phyloP scores from a whole-genome alignment of 2,329 filamentous ascomycete genomes.

The Penicillium sp. region DNA sequence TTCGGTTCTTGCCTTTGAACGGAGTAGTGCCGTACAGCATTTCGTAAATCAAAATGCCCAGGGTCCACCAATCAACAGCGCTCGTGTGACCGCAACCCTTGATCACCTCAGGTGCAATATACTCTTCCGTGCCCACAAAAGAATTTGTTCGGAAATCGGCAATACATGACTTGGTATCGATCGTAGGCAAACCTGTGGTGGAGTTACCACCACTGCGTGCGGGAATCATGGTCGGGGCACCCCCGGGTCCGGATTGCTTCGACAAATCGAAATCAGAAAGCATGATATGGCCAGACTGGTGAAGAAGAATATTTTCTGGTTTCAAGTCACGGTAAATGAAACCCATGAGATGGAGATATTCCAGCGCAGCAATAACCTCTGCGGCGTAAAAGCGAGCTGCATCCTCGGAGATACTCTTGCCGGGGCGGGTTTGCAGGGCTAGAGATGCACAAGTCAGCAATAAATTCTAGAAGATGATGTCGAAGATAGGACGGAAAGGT shows the following conservation, averaged over 20 bases:
- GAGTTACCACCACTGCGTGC: conserved; percentile 78
- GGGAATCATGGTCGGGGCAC: conserved; percentile 96
- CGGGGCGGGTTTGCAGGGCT: conserved; percentile 90
- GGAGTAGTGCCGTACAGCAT: conserved; percentile 98
- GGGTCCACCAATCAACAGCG: conserved; percentile 98
- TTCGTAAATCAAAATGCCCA: conserved; percentile 96
- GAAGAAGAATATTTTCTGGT: conserved; percentile 93
- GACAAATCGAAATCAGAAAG: conserved; percentile 97
- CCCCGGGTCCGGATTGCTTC: conserved; percentile 94
- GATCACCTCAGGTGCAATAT: conserved; percentile 98
- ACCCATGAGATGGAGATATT: conserved; percentile 97
- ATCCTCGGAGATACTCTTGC: conserved; percentile 96
- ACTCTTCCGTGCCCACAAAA: conserved; percentile 97
- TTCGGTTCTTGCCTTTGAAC: conserved; percentile 99
- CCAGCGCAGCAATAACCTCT: conserved; percentile 92
- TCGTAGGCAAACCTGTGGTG: conserved; percentile 84
- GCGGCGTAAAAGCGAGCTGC: conserved; percentile 96
- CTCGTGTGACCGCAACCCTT: conserved; percentile 98
- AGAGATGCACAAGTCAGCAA: conserved; percentile 10
- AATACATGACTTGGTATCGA: conserved; percentile 98
- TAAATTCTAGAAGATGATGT: not conserved
- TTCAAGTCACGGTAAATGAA: conserved; percentile 99
- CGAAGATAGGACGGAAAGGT: not conserved
- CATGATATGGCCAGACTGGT: conserved; percentile 99
- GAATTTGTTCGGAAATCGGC: conserved; percentile 98